A percentile compares a stretch with the other conserved stretches of the same genome.
Evolutionary conservation across 2,329 filamentous ascomycete species (phyloP).

Genomic region (Colletotrichum sp.): DNA sequence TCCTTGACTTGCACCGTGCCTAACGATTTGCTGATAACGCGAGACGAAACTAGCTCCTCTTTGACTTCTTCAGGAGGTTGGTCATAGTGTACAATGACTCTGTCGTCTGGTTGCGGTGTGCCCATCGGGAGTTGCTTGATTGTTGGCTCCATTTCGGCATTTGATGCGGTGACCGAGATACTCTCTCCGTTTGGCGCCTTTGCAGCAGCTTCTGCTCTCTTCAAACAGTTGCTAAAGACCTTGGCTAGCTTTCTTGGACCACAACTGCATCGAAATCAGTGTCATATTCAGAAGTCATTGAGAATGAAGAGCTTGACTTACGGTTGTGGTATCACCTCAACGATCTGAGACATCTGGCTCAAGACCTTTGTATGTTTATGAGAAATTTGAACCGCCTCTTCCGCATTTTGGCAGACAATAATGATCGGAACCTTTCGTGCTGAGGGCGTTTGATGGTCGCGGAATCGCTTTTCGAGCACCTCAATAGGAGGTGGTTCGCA

Average conservation of each 20-base stretch:
- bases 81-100: neutral
- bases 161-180: neutral
- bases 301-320: neutral
- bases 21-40: neutral
- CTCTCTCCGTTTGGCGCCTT: neutral
- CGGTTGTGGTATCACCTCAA: conserved; percentile 37
- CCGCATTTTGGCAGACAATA: conserved; percentile 32
- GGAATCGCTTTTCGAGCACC: conserved; percentile 24
- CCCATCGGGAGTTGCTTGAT: neutral
- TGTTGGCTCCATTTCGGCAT: neutral
- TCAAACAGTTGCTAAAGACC: conserved; percentile 29
- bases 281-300: too few species aligned
- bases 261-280: neutral
- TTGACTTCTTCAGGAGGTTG: neutral
- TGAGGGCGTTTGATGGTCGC: neutral
- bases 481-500: conserved; percentile 30
- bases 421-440: conserved; percentile 26
- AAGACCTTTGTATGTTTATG: conserved; percentile 26
- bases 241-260: conserved; percentile 35
- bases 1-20: neutral
- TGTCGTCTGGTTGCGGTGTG: neutral
- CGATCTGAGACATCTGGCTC: conserved; percentile 27
- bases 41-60: neutral
- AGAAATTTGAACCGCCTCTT: conserved; percentile 31
- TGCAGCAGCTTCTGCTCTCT: neutral